phyloP scores from a whole-genome alignment of 768 basidiomycete genomes.

The Imleria badia region DNA sequence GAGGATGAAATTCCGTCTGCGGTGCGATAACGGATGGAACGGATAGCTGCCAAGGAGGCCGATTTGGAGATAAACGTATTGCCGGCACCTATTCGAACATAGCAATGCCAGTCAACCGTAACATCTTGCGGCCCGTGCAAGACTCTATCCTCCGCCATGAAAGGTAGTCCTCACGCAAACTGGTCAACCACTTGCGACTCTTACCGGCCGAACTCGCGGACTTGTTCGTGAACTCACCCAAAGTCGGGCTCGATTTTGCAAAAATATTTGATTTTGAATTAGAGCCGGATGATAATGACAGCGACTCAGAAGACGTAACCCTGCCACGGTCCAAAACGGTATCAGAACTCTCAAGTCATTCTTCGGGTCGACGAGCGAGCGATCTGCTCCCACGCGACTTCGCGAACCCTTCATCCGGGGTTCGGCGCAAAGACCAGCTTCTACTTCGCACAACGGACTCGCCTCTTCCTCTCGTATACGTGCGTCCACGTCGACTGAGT shows the following conservation, averaged over 20 bases:
- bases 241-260: slow-evolving; percentile 70
- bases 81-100: slow-evolving; percentile 23
- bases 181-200: slow-evolving; percentile 71
- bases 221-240: slow-evolving; percentile 68
- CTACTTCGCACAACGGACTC: slow-evolving; percentile 38
- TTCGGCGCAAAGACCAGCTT: slow-evolving; percentile 37
- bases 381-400: no score
- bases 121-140: slow-evolving; percentile 26
- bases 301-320: slow-evolving; percentile 28
- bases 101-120: slow-evolving; percentile 54
- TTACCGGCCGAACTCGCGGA: slow-evolving; percentile 63
- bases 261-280: slow-evolving; percentile 58
- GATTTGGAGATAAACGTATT: slow-evolving; percentile 40
- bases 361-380: no score
- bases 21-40: slow-evolving; percentile 49
- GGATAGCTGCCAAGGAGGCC: slow-evolving; percentile 50
- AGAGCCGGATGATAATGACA: slow-evolving; percentile 29
- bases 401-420: no score
- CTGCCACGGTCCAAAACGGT: slow-evolving; percentile 45
- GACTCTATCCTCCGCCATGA: slow-evolving; percentile 56
- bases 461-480: slow-evolving; percentile 20
- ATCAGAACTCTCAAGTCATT: no score
- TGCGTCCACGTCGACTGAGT: slow-evolving; percentile 15
- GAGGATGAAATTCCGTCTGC: slow-evolving; percentile 63
- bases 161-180: slow-evolving; percentile 78